Conservation (phyloP, 257 asterid species). For the Solanum gracilifrons region DNA sequence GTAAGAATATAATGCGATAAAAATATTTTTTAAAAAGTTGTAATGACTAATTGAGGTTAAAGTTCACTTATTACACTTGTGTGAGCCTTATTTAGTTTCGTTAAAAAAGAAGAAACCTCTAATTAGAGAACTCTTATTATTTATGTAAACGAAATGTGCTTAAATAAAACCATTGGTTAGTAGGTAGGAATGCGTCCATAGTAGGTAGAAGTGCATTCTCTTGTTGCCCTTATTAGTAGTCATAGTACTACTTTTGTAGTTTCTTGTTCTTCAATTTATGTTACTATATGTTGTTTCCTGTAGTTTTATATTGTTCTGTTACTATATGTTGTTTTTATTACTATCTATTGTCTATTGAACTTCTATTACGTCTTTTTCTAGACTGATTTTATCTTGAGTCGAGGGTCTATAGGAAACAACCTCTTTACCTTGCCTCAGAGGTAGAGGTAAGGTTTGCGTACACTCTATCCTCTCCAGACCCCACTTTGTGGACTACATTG, state of each 20-base stretch:
- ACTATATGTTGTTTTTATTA: background rate
- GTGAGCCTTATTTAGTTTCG: too few relatives aligned
- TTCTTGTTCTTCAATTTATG: background rate
- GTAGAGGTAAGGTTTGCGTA: background rate
- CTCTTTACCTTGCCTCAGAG: background rate
- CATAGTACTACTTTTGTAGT: background rate
- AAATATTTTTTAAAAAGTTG: background rate
- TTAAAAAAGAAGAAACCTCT: background rate
- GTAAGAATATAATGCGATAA: background rate
- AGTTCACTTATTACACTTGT: background rate
- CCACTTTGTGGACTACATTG: background rate
- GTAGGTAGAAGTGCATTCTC: background rate
- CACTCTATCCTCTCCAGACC: background rate
- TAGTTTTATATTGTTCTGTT: background rate
- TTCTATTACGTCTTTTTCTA: background rate
- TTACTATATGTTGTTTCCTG: background rate
- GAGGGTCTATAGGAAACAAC: background rate
- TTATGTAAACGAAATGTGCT: background rate
- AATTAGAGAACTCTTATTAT: background rate
- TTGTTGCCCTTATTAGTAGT: background rate
- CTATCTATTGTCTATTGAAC: background rate
- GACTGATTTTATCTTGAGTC: rapidly evolving
- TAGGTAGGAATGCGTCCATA: background rate
- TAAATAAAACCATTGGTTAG: background rate
- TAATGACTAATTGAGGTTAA: background rate